Evolutionary conservation across 805 yeast genomes (phyloP).

Genomic region (Cyberlindnera japonica): DNA sequence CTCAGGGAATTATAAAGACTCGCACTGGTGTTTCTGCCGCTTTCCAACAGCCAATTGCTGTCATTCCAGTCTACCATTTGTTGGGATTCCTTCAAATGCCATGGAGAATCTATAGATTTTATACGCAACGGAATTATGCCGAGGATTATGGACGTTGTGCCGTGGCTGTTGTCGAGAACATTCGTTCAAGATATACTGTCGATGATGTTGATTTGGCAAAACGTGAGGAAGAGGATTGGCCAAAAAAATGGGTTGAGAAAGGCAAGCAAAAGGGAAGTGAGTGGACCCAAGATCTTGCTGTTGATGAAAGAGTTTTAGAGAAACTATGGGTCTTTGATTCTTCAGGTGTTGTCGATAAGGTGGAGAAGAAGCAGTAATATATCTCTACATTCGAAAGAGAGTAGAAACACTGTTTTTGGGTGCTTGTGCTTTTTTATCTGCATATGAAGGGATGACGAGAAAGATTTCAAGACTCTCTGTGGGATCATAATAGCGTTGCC

Average conservation of each 20-base stretch:
- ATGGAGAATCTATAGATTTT: constrained; percentile 70
- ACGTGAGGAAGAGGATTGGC: constrained; percentile 86
- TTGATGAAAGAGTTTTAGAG: constrained; percentile 62
- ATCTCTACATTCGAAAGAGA: too few species aligned
- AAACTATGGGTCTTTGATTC: constrained; percentile 46
- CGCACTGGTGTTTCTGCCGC: constrained; percentile 47
- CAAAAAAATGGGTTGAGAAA: constrained; percentile 71
- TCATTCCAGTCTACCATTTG: constrained; percentile 70
- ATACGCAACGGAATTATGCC: constrained; percentile 67
- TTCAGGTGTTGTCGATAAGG: constrained; percentile 10
- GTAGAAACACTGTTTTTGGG: too few species aligned
- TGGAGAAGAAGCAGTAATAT: neutral
- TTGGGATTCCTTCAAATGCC: constrained; percentile 80
- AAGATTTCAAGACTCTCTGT: too few species aligned
- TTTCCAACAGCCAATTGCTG: constrained; percentile 75
- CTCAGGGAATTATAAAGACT: constrained; percentile 23
- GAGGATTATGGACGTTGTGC: constrained; percentile 58
- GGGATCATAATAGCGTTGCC: too few species aligned
- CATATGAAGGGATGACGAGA: too few species aligned
- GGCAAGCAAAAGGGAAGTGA: constrained; percentile 77
- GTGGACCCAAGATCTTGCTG: constrained; percentile 75
- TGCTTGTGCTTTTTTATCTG: too few species aligned
- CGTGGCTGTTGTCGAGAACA: constrained; percentile 45
- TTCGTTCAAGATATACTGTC: constrained; percentile 46
- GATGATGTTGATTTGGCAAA: constrained; percentile 38